A percentile compares a stretch with the other conserved stretches of the same genome.
phyloP scores from a whole-genome alignment of 345 rosid species.

The Eucalyptus pauciflora region DNA sequence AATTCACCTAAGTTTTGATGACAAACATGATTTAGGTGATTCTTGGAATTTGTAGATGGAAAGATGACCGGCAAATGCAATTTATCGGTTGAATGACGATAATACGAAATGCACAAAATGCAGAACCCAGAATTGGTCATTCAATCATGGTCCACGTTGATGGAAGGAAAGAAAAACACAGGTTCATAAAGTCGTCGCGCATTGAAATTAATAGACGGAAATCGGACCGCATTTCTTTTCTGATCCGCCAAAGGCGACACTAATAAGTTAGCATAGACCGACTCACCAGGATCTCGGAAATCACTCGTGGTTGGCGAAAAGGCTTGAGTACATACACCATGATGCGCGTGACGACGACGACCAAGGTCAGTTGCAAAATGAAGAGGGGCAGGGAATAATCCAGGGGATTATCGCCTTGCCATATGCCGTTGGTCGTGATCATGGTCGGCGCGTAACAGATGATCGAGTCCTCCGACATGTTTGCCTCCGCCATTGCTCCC shows the following conservation, averaged over 20 bases:
- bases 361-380: conserved; percentile 69
- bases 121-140: background rate
- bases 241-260: background rate
- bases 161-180: background rate
- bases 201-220: background rate
- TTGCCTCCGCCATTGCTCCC: background rate
- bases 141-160: background rate
- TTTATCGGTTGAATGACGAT: background rate
- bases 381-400: conserved; percentile 89
- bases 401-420: conserved; percentile 97
- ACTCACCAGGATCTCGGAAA: conserved; percentile 68
- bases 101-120: background rate
- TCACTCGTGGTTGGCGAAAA: conserved; percentile 84
- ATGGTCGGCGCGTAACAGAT: conserved; percentile 86
- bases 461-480: conserved; percentile 17
- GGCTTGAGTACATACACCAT: conserved; percentile 72
- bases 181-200: background rate
- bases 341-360: conserved; percentile 59
- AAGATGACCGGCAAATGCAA: background rate
- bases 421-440: conserved; percentile 91
- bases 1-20: background rate
- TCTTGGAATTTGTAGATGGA: background rate
- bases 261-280: background rate
- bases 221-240: background rate
- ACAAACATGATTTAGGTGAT: background rate